Conservation (phyloP, 139 green algal genomes). For the Nannochloris sp. region DNA sequence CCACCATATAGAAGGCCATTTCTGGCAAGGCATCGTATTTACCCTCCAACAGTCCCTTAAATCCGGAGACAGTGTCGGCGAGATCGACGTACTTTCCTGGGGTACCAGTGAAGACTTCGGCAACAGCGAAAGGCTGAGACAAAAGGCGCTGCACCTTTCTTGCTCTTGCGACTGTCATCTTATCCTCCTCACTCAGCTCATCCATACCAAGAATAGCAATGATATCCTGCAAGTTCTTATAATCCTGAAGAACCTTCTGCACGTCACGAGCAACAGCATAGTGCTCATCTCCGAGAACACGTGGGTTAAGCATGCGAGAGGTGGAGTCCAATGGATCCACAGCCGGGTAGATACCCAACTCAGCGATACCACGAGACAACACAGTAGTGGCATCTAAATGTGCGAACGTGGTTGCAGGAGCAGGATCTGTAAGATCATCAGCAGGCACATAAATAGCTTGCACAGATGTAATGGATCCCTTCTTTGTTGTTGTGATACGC, state of each 20-base stretch:
- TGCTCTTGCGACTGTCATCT: slow-evolving; percentile 93
- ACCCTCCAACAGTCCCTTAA: slow-evolving; percentile 84
- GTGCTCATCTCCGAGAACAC: slow-evolving; percentile 93
- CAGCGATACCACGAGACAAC: slow-evolving; percentile 94
- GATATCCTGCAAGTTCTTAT: slow-evolving; percentile 99
- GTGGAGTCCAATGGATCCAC: slow-evolving; percentile 99
- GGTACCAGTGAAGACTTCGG: slow-evolving; percentile 97
- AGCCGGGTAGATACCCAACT: slow-evolving; percentile 99
- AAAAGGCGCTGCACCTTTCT: slow-evolving; percentile 99
- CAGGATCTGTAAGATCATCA: slow-evolving; percentile 97
- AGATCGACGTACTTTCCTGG: slow-evolving; percentile 95
- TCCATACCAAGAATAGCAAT: slow-evolving; percentile 99
- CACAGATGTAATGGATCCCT: slow-evolving; percentile 98
- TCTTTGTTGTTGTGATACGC: slow-evolving; percentile 97
- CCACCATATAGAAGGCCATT: slow-evolving; percentile 99
- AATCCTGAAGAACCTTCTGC: slow-evolving; percentile 97
- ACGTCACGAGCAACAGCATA: slow-evolving; percentile 90
- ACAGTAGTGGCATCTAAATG: slow-evolving; percentile 98
- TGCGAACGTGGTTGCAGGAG: slow-evolving; percentile 96
- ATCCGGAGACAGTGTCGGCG: slow-evolving; percentile 87
- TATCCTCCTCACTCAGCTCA: slow-evolving; percentile 98
- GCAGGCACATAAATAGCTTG: slow-evolving; percentile 99
- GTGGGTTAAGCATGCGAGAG: slow-evolving; percentile 91
- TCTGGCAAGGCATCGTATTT: slow-evolving; percentile 98
- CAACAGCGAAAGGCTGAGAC: slow-evolving; percentile 96